Evolutionary conservation across 202 grass and related monocot genomes (phyloP), one percentile per base, ranked within the genome.

Genomic region (Dendrocalamus latiflorus): DNA sequence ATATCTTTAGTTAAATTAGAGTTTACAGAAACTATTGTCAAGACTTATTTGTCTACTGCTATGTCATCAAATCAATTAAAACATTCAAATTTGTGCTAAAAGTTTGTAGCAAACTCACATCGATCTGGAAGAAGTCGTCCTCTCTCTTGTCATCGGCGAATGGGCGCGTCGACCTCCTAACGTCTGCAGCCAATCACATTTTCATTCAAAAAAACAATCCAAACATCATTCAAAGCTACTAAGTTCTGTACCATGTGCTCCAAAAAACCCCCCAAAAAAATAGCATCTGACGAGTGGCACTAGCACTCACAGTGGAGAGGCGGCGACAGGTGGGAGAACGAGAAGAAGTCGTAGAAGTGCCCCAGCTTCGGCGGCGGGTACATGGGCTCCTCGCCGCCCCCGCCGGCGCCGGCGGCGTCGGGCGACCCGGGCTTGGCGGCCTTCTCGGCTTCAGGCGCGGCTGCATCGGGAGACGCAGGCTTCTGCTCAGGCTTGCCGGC

Each of bases 311-410:
- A 98, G 53, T 98, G 91, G 20, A 98, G 75, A 5, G 95, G 95
- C 53, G 93, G 88, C 4, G 89, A 76, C 61, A 95, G 92, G 80
- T 98, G 67, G 8, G 95, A 93, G 82, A 98, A 93, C 20, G 95
- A 95, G 85, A 98, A 93, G 89, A 98, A 98, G 20, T 98, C 95
- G 77, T 98, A 98, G 82, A 93, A 98, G 68, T 98, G 83, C 37
- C 81, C 87, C 28, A 98, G 92, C 76, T 98, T 95, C 24, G 95
- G 92, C 20, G 95, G 89, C 75, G 95, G 95, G 82, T 98, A 98
- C 87, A 98, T 84, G 4, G 85, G 92, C 83, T 95, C 95, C 41
- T 98, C 95, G 25, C 92, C 89, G 30, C 81, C 82, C 9, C 80
- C 78, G 21, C 64, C 30, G 30, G 30, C 30, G 30, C 30, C 30